Base-by-base conservation (phyloP, 768 basidiomycete genomes). In the Bullera alba region DNA sequence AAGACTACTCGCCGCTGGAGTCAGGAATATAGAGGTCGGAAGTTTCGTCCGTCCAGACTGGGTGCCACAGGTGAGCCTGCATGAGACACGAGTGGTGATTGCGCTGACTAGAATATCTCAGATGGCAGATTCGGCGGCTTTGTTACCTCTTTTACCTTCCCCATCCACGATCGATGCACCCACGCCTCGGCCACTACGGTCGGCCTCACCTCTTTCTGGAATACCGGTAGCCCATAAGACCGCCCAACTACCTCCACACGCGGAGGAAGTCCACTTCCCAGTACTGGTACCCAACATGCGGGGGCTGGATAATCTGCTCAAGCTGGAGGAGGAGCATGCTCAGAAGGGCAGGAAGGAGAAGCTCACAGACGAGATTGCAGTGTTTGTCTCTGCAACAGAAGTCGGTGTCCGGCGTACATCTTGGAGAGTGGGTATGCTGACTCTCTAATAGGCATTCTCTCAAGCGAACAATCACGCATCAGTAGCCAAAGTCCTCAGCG, bases 31-130 rank as follows among this genome's bases (percentile, higher is more conserved):
- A 57, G 89, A 92, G 72, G 80, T 81, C 0, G 90, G 90, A 5
- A 88, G 87, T 67, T 90, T 93, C 66, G 90, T 92, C 51, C 87
- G 87, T 70, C 86, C 86, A 0, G 90, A 89, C 72, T 88, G 88
- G 85, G 85, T 92, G 22, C 90, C 89, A 0, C 90, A 92, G 80
- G 90, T 82, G 54, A 51, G 71, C 21, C 21, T 21, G 8, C 21
- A 39, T n/a, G 32, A 34, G n/a, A 74, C 16, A 79, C 85, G 60
- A 73, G 10, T 34, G 32, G n/a, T 34, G 32, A 34, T 34, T 34
- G 81, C 19, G 38, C 38, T 39, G 8, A 21, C 38, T 14, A 14
- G 19, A 8, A 39, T 22, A 14, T 19, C n/a, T 21, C 42, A 43
- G 26, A 43, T 43, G 42, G 42, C 42, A 26, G 42, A 43, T 28